A percentile compares a stretch with the other conserved stretches of the same genome.
Evolutionary conservation across 2,329 filamentous ascomycete genomes (phyloP).

Genomic region (Colletotrichum horii): DNA sequence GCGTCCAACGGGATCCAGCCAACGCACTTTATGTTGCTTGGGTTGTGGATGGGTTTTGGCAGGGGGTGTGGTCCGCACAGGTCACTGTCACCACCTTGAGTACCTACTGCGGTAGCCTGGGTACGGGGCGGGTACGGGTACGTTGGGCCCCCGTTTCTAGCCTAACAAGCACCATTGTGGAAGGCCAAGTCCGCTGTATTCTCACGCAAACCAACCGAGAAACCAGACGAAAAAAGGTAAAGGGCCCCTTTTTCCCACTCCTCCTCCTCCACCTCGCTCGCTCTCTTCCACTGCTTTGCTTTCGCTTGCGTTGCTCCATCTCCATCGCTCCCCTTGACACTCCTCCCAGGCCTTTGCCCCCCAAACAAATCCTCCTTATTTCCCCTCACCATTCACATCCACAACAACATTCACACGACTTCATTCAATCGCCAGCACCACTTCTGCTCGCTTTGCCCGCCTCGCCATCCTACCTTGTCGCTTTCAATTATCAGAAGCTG

Average conservation of each 20-base stretch:
- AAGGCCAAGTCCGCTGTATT: neutral
- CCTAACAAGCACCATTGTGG: neutral
- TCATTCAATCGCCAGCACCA: neutral
- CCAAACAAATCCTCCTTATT: constrained; percentile 11
- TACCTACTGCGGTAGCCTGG: too few relatives aligned
- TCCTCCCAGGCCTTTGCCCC: constrained; percentile 9
- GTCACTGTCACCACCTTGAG: neutral
- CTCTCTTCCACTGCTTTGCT: neutral
- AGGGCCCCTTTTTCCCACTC: neutral
- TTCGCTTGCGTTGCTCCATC: constrained; percentile 2
- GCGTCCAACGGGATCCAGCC: neutral
- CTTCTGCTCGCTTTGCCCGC: neutral
- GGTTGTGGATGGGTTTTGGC: neutral
- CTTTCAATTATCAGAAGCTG: neutral
- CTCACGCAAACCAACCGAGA: neutral
- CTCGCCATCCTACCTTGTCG: neutral
- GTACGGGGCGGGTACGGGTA: neutral
- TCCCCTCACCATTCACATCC: constrained; percentile 21
- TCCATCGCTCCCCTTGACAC: neutral
- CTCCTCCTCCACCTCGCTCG: neutral
- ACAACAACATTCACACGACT: neutral
- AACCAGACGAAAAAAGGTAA: neutral
- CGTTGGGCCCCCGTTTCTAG: neutral
- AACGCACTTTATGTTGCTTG: constrained; percentile 21
- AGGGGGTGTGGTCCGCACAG: neutral